phyloP scores from a whole-genome alignment of 2,329 filamentous ascomycete species.

The Rhinocladiella mackenziei region DNA sequence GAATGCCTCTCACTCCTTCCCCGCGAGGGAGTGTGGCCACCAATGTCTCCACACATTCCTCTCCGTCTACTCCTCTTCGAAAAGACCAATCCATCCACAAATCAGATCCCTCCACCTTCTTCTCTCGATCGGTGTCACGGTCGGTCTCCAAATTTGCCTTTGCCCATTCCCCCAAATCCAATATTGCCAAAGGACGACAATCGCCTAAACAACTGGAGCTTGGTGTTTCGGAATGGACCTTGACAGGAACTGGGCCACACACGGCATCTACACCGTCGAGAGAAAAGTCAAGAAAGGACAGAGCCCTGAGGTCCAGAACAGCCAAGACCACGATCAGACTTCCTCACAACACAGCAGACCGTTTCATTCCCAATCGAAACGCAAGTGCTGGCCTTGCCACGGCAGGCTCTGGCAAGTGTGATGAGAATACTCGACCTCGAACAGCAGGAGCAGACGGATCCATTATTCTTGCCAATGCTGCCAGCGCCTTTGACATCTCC shows the following conservation, averaged over 20 bases:
- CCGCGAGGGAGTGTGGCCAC: slow-evolving; percentile 57
- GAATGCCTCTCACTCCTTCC: slow-evolving; percentile 90
- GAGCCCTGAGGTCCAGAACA: slow-evolving; percentile 45
- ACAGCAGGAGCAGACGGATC: slow-evolving; percentile 68
- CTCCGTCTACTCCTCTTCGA: slow-evolving; percentile 72
- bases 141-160: slow-evolving; percentile 59
- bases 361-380: slow-evolving; percentile 91
- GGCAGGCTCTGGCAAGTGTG: slow-evolving; percentile 76
- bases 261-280: slow-evolving; percentile 51
- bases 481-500: slow-evolving; percentile 56
- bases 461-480: slow-evolving; percentile 68
- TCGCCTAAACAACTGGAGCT: slow-evolving; percentile 86
- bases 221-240: slow-evolving; percentile 84
- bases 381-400: slow-evolving; percentile 86
- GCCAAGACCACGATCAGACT: slow-evolving; percentile 71
- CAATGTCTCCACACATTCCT: slow-evolving; percentile 54
- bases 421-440: slow-evolving; percentile 72
- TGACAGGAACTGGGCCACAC: slow-evolving; percentile 72
- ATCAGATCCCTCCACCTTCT: slow-evolving; percentile 68
- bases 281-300: slow-evolving; percentile 56
- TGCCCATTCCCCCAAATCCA: slow-evolving; percentile 91
- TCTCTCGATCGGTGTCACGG: slow-evolving; percentile 60
- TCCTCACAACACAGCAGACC: slow-evolving; percentile 70
- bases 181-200: slow-evolving; percentile 71
- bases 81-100: slow-evolving; percentile 69